Percentiles rank a stretch among this genome's conserved stretches.
These are phyloP conservation scores for Davidsoniella neocaledoniae DNA, from an alignment of 2,329 filamentous ascomycete genomes.

Conservation along the genomic window DNA sequence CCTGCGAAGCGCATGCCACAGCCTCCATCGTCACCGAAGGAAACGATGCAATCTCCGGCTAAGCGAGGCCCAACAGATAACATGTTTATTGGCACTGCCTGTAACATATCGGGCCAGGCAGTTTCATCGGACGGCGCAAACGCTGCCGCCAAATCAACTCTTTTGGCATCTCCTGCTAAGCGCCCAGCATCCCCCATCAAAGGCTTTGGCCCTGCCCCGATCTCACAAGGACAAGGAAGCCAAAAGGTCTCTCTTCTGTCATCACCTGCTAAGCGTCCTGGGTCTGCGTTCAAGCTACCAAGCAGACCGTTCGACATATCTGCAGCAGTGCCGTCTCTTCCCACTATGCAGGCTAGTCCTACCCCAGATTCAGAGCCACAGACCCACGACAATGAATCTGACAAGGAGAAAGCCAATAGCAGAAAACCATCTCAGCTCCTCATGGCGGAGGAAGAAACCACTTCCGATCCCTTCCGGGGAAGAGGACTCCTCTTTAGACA, in stretches of 20 bases:
- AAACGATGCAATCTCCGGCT: conserved; percentile 38
- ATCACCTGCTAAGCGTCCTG: conserved; percentile 33
- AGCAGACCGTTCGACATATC: conserved; percentile 6
- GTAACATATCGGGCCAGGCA: conserved; percentile 16
- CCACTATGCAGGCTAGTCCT: background rate
- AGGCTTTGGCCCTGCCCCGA: conserved; percentile 18
- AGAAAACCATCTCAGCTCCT: conserved; percentile 21
- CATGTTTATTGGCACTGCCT: conserved; percentile 11
- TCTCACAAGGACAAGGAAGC: conserved; percentile 17
- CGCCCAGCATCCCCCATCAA: conserved; percentile 30
- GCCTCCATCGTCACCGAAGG: conserved; percentile 34
- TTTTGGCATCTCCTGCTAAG: conserved; percentile 35
- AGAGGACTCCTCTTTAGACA: conserved; percentile 7
- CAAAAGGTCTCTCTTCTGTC: conserved; percentile 32
- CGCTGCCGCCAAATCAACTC: conserved; percentile 22
- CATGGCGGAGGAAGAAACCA: conserved; percentile 19
- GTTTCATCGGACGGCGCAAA: conserved; percentile 12
- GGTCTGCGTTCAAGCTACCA: conserved; percentile 9
- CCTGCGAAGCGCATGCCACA: conserved; percentile 32
- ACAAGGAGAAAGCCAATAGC: background rate
- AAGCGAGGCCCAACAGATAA: conserved; percentile 31
- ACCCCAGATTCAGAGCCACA: no score
- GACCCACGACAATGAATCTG: background rate
- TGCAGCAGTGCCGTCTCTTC: conserved; percentile 4
- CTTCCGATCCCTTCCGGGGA: conserved; percentile 8